Evolutionary conservation across 345 rosid species (phyloP).

Genomic region (Gynandropsis gynandra): DNA sequence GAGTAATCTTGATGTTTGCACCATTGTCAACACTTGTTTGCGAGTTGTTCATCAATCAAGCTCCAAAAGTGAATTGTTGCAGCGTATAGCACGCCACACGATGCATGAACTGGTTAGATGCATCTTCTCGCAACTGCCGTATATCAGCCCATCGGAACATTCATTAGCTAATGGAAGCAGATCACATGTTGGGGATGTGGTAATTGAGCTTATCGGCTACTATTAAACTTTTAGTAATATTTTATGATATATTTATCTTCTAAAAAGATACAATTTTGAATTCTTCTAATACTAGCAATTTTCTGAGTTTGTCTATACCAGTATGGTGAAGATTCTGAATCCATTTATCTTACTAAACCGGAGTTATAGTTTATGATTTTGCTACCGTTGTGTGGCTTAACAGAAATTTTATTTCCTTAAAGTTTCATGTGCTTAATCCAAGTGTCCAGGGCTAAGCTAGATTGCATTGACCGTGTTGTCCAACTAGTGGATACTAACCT

Average conservation of each 20-base stretch:
- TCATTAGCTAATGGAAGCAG: conserved; percentile 24
- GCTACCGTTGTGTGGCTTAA: conserved; percentile 3
- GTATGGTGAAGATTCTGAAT: neutral
- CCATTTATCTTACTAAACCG: too few species aligned
- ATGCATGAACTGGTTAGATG: conserved; percentile 71
- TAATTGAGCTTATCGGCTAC: conserved; percentile 14
- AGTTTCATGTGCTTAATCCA: neutral
- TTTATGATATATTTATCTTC: conserved; percentile 6
- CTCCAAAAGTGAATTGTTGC: conserved; percentile 66
- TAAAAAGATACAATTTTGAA: conserved; percentile 6
- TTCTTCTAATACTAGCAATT: neutral
- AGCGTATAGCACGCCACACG: conserved; percentile 64
- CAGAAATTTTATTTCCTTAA: conserved; percentile 7
- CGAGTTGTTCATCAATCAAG: conserved; percentile 71
- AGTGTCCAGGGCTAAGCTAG: conserved; percentile 10
- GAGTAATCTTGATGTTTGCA: conserved; percentile 67
- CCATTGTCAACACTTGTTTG: conserved; percentile 57
- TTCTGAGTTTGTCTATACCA: neutral
- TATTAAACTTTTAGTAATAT: conserved; percentile 2
- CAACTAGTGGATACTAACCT: conserved; percentile 3
- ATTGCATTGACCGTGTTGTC: conserved; percentile 6
- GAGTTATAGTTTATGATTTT: neutral
- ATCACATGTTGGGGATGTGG: conserved; percentile 28
- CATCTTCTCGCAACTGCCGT: conserved; percentile 60
- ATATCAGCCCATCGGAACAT: conserved; percentile 23